Percentiles rank a stretch among this genome's conserved stretches.
phyloP scores from a whole-genome alignment of 1,284 basidiomycete genomes.

The Tranzscheliella williamsii region DNA sequence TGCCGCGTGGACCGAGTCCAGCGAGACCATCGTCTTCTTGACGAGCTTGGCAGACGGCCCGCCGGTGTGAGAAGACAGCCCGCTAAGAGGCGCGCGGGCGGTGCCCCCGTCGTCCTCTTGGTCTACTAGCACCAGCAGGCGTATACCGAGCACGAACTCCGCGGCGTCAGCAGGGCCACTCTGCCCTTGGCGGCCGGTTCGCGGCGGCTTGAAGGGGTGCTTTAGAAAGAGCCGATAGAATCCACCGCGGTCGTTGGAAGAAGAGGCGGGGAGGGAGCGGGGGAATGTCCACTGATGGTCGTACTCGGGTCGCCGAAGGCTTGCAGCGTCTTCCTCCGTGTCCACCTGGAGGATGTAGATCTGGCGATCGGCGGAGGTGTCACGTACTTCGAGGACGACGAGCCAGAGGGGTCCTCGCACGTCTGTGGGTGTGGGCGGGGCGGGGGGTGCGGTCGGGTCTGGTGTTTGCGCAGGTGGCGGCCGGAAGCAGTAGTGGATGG shows the following conservation, averaged over 20 bases:
- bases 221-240: conserved; percentile 66
- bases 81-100: too few species aligned
- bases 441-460: neutral
- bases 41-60: conserved; percentile 11
- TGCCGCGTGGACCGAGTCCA: too few species aligned
- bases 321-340: conserved; percentile 62
- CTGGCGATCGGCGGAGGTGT: conserved; percentile 76
- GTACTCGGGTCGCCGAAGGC: too few species aligned
- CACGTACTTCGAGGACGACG: conserved; percentile 75
- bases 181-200: too few species aligned
- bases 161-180: neutral
- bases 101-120: too few species aligned
- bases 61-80: neutral
- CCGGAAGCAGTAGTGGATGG: conserved; percentile 72
- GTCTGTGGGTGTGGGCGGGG: neutral
- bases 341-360: conserved; percentile 66
- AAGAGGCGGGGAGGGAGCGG: conserved; percentile 77
- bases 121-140: conserved; percentile 40
- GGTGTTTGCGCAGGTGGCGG: neutral
- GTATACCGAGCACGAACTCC: conserved; percentile 20
- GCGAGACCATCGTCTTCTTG: conserved; percentile 66
- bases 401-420: conserved; percentile 61
- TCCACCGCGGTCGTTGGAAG: conserved; percentile 76
- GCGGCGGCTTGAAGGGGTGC: conserved; percentile 15
- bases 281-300: conserved; percentile 74